These are phyloP conservation scores for Emmonsiellopsis sp. DNA, from an alignment of 2,329 filamentous ascomycete genomes.

Conservation along the genomic window DNA sequence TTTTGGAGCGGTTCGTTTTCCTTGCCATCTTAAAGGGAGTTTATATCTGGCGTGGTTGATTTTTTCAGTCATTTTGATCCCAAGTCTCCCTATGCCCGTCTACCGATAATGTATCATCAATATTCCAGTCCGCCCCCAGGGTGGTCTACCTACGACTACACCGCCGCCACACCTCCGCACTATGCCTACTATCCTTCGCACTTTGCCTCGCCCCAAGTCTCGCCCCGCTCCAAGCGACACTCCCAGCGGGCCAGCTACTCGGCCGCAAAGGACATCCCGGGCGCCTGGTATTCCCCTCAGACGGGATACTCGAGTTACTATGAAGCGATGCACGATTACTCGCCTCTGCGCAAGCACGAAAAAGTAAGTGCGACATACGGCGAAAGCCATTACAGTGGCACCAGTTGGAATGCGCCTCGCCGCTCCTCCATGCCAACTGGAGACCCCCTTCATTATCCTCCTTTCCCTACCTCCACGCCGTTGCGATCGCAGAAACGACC, in stretches of 20 bases:
- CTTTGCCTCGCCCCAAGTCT: constrained; percentile 39
- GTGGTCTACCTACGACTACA: constrained; percentile 41
- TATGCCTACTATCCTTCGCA: constrained; percentile 44
- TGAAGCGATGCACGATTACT: constrained; percentile 38
- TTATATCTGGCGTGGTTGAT: constrained; percentile 6
- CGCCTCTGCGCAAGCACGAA: constrained; percentile 47
- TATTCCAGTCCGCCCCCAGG: constrained; percentile 37
- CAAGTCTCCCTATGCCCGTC: constrained; percentile 19
- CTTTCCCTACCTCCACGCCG: constrained; percentile 7
- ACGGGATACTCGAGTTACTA: constrained; percentile 38
- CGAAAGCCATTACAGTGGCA: constrained; percentile 12
- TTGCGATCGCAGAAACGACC: constrained; percentile 39
- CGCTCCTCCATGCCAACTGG: constrained; percentile 34
- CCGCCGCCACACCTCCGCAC: constrained; percentile 40
- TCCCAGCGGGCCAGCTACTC: constrained; percentile 48
- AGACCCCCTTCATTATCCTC: constrained; percentile 9
- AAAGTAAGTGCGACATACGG: constrained; percentile 56
- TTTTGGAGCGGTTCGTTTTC: constrained; percentile 8
- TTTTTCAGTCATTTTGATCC: background rate
- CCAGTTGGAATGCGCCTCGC: constrained; percentile 24
- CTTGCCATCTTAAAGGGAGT: constrained; percentile 4
- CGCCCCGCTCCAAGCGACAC: constrained; percentile 42
- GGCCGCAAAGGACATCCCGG: constrained; percentile 29
- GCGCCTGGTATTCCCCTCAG: constrained; percentile 29
- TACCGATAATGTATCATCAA: constrained; percentile 35